phyloP scores from a whole-genome alignment of 2,329 filamentous ascomycete species.

The Pseudophaeomoniella oleicola region DNA sequence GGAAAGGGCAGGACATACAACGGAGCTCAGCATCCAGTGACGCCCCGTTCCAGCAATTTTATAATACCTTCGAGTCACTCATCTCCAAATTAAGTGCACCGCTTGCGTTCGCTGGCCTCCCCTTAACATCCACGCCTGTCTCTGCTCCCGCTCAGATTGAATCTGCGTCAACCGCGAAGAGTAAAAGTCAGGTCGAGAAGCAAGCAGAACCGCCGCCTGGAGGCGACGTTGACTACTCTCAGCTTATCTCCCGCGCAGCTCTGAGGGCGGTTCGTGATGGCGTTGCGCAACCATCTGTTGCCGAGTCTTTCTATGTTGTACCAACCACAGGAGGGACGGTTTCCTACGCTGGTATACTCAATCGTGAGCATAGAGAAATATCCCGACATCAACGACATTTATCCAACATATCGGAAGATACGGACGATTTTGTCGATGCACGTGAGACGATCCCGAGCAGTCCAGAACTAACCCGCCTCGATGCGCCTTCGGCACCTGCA shows the following conservation, averaged over 20 bases:
- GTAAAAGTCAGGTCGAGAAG: conserved; percentile 3
- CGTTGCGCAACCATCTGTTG: conserved; percentile 29
- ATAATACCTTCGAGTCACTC: conserved; percentile 76
- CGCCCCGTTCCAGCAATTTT: conserved; percentile 80
- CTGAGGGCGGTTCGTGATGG: conserved; percentile 63
- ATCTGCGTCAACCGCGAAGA: conserved; percentile 14
- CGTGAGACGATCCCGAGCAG: conserved; percentile 45
- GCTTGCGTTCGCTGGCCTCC: conserved; percentile 82
- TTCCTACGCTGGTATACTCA: conserved; percentile 82
- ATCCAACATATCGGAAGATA: conserved; percentile 41
- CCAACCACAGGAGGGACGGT: conserved; percentile 82
- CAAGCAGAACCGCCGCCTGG: conserved; percentile 14
- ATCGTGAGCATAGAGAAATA: conserved; percentile 27
- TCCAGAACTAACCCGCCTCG: conserved; percentile 1
- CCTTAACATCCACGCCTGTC: conserved; percentile 42
- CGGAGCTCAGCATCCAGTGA: conserved; percentile 31
- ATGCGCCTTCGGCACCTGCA: conserved; percentile 22
- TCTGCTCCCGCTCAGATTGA: conserved; percentile 9
- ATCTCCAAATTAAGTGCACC: conserved; percentile 83
- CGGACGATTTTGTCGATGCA: conserved; percentile 83
- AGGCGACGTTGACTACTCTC: conserved; percentile 57
- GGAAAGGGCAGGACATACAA: not conserved
- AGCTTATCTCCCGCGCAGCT: conserved; percentile 73
- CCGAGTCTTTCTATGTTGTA: conserved; percentile 81
- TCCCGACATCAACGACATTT: conserved; percentile 13